Evolutionary conservation across 257 asterid genomes (phyloP), one percentile per base, ranked within the genome.

Genomic region (Fraxinus anomala): DNA sequence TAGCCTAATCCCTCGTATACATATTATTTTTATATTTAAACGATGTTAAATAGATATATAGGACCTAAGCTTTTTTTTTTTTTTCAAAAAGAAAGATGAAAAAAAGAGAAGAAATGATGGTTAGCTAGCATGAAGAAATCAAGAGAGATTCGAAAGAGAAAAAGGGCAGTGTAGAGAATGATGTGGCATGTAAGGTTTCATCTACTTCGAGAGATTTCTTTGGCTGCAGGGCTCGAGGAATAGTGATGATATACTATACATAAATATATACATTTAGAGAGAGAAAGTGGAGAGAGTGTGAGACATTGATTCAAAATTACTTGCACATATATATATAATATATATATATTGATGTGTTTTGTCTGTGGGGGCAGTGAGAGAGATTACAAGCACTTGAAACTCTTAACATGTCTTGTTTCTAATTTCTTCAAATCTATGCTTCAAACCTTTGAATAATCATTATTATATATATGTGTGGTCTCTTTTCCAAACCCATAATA

Each of bases 181-280:
- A 90, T 92, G 93, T 82, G 88, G 97, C 93, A 93, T 88, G 94
- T 83, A 86, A 82, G 92, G 85, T 80, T 76, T 78, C 86, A 88
- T 83, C 88, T 80, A 84, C 77, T 82, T 79, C 86, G 86, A 92
- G 85, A 89, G 88, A 85, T 90, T 85, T 80, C 42, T 77, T 76
- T 79, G 85, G 84, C 80, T 82, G 87, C 83, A 88, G 91, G 96
- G 94, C 96, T 89, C 94, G 94, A 92, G 96, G 85, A 76, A 78
- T 77, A 82, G 68, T 86, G 79, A 84, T 86, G 83, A 42, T 42
- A 42, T 42, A 12, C 51, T 11, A 12, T 42, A 42, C 17, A 42
- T 42, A 40, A 11, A 40, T 76, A 84, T 59, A 77, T 68, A 65
- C 65, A 74, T 34, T 24, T 19, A 26, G n/a, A 23, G 19, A 17